Conservation (phyloP, 2,329 filamentous ascomycete genomes). For the Xylaria sp. region DNA sequence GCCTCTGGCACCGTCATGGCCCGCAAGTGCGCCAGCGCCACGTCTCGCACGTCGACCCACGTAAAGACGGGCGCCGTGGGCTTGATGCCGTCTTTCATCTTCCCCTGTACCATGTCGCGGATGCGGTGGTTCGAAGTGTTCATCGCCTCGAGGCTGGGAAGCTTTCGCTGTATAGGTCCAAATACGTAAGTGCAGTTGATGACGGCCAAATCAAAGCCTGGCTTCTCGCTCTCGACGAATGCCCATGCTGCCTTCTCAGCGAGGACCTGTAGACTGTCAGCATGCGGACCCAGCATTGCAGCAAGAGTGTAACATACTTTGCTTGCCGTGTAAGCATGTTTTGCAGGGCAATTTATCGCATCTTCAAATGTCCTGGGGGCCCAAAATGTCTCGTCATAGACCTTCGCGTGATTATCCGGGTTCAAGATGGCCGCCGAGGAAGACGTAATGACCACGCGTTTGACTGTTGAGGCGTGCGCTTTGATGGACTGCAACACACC, state of each 20-base stretch:
- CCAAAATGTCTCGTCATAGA: constrained; percentile 57
- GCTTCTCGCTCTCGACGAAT: constrained; percentile 65
- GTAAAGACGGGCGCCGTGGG: constrained; percentile 67
- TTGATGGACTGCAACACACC: constrained; percentile 62
- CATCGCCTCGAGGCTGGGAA: constrained; percentile 70
- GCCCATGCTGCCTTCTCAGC: constrained; percentile 75
- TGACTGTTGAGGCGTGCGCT: constrained; percentile 62
- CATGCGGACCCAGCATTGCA: constrained; percentile 7
- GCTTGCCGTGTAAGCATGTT: constrained; percentile 52
- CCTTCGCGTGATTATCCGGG: constrained; percentile 50
- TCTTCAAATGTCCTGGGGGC: constrained; percentile 53
- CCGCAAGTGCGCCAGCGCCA: constrained; percentile 72
- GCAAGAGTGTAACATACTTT: constrained; percentile 59
- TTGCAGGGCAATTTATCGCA: constrained; percentile 44
- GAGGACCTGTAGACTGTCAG: constrained; percentile 61
- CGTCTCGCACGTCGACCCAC: constrained; percentile 70
- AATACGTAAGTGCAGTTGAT: constrained; percentile 73
- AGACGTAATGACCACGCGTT: constrained; percentile 68
- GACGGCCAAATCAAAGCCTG: constrained; percentile 69
- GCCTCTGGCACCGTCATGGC: constrained; percentile 67
- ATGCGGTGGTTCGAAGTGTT: constrained; percentile 80
- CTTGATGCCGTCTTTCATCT: constrained; percentile 66
- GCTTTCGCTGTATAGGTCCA: constrained; percentile 71
- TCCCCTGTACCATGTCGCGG: constrained; percentile 70
- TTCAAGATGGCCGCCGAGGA: constrained; percentile 59